Percentiles rank a stretch among this genome's conserved stretches.
Evolutionary conservation across 2,329 filamentous ascomycete genomes (phyloP).

Genomic region (Colletotrichum simmondsii): DNA sequence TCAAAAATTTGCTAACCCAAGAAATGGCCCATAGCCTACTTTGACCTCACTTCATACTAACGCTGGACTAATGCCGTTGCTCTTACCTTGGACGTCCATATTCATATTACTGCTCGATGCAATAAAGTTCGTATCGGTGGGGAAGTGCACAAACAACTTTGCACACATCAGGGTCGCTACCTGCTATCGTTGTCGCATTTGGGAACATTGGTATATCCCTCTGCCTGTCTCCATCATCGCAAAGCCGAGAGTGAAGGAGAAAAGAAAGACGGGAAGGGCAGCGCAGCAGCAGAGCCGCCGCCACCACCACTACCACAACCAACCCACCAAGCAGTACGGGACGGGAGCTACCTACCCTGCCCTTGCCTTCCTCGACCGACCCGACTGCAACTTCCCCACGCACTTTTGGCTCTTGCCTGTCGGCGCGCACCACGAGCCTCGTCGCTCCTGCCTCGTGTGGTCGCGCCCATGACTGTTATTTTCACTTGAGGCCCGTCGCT

Average conservation of each 20-base stretch:
- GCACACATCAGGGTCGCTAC: background rate
- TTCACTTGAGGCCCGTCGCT: conserved; percentile 19
- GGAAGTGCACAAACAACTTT: background rate
- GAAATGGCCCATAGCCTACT: background rate
- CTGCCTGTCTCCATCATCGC: background rate
- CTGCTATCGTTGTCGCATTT: background rate
- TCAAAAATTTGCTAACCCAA: conserved; percentile 18
- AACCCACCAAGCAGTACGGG: background rate
- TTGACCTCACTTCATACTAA: background rate
- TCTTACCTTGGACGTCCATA: background rate
- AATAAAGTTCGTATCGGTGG: background rate
- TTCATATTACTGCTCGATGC: background rate
- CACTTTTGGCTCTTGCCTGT: conserved; percentile 23
- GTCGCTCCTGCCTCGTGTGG: conserved; percentile 30
- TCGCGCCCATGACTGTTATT: conserved; percentile 28
- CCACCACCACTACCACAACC: background rate
- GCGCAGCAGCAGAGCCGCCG: background rate
- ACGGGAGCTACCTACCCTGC: conserved; percentile 9
- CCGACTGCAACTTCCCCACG: conserved; percentile 24
- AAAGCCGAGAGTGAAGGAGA: background rate
- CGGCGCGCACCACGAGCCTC: conserved; percentile 32
- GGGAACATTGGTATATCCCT: background rate
- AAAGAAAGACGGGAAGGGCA: background rate
- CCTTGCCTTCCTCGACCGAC: conserved; percentile 29
- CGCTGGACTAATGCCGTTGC: background rate